phyloP scores from a whole-genome alignment of 2,329 filamentous ascomycete genomes.

The Ophiostoma populinum region DNA sequence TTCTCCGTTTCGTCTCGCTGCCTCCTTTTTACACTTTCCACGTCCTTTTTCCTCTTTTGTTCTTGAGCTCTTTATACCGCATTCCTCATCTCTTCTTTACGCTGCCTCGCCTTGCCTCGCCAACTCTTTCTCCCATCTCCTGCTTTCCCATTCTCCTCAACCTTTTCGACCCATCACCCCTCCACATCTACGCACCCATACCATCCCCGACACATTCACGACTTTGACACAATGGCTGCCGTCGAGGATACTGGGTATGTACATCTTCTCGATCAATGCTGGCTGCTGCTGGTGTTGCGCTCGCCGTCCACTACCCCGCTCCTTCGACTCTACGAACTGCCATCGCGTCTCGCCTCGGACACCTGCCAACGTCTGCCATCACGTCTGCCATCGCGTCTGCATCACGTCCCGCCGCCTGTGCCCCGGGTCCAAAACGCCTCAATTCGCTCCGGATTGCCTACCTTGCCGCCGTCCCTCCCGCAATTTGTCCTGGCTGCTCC shows the following conservation, averaged over 20 bases:
- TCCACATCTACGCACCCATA: no score
- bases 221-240: constrained; percentile 2
- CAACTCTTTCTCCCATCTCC: not conserved
- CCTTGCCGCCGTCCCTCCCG: no score
- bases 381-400: no score
- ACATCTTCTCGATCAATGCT: not conserved
- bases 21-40: not conserved
- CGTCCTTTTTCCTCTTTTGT: not conserved
- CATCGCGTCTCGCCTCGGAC: not conserved
- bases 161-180: no score
- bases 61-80: not conserved
- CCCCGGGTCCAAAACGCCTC: no score
- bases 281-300: not conserved
- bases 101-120: constrained; percentile 1
- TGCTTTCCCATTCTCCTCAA: not conserved
- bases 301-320: constrained; percentile 1
- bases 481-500: no score
- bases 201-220: no score
- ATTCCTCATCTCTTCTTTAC: not conserved
- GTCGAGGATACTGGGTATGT: constrained; percentile 2
- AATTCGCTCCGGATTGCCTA: no score
- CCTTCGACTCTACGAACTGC: not conserved
- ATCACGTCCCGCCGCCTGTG: no score
- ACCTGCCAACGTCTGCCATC: not conserved
- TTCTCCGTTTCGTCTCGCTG: not conserved